phyloP scores from a whole-genome alignment of 228 moss, liverwort and hornwort species.

The Sphagnum fallax region DNA sequence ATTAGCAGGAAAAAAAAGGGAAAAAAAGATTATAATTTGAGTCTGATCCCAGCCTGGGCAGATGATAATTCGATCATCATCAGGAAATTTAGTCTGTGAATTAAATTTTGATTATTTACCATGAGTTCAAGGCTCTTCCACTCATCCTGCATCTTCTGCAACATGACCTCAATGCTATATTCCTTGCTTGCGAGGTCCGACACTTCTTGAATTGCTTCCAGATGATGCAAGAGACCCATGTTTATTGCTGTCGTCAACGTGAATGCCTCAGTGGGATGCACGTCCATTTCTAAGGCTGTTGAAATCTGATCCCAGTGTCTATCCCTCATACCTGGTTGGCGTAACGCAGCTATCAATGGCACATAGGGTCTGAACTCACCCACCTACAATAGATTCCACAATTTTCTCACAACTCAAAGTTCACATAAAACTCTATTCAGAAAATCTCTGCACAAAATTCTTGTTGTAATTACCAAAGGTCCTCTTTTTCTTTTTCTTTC shows the following conservation, averaged over 20 bases:
- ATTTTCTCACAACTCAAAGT: too few relatives aligned
- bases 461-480: too few relatives aligned
- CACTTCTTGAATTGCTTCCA: conserved; percentile 53
- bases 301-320: conserved; percentile 76
- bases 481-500: too few relatives aligned
- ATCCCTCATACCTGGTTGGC: conserved; percentile 70
- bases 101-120: conserved; percentile 14
- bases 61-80: too few relatives aligned
- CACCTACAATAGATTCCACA: conserved; percentile 23
- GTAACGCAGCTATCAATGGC: conserved; percentile 66
- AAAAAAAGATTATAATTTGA: too few relatives aligned
- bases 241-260: conserved; percentile 47
- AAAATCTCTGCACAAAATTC: too few relatives aligned
- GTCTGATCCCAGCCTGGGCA: too few relatives aligned
- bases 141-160: conserved; percentile 73
- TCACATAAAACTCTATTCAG: too few relatives aligned
- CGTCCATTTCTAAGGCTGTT: conserved; percentile 22
- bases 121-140: conserved; percentile 58
- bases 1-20: too few relatives aligned
- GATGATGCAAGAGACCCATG: conserved; percentile 57
- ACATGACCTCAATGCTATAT: conserved; percentile 61
- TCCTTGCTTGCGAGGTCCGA: conserved; percentile 81
- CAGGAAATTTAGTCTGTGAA: too few relatives aligned
- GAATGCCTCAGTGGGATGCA: conserved; percentile 42
- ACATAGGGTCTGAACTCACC: conserved; percentile 64